These are phyloP conservation scores for Blastobotrys illinoisensis DNA, from an alignment of 1,139 yeast species.

Conservation along the genomic window DNA sequence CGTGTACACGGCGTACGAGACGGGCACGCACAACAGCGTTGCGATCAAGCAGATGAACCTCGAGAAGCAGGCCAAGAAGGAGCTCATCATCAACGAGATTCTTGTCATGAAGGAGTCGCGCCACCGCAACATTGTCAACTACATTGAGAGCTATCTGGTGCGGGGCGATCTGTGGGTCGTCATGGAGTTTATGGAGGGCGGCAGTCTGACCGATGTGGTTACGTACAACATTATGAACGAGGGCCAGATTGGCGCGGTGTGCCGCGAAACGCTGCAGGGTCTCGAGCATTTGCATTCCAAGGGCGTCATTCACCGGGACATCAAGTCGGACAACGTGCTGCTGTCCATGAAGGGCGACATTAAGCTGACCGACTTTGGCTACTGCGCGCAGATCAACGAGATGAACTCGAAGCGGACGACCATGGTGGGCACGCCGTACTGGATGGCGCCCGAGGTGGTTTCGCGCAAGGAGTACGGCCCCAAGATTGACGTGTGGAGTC, in stretches of 20 bases:
- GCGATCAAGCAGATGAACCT: conserved; percentile 97
- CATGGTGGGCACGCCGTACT: conserved; percentile 99
- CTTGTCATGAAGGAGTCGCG: conserved; percentile 91
- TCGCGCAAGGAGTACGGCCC: conserved; percentile 93
- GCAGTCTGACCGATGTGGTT: conserved; percentile 90
- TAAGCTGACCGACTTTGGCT: conserved; percentile 70
- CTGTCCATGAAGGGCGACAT: conserved; percentile 80
- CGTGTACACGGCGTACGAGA: conserved; percentile 83
- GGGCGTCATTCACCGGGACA: conserved; percentile 95
- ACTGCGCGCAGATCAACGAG: conserved; percentile 95
- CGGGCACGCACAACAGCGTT: conserved; percentile 56
- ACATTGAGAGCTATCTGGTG: conserved; percentile 72
- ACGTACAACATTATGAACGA: conserved; percentile 94
- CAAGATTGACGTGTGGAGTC: conserved; percentile 94
- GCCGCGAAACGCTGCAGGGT: conserved; percentile 85
- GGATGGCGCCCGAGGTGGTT: conserved; percentile 99
- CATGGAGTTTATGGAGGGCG: conserved; percentile 99
- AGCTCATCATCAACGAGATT: conserved; percentile 88
- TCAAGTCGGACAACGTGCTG: conserved; percentile 88
- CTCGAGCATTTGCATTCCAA: conserved; percentile 82
- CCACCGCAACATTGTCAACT: conserved; percentile 90
- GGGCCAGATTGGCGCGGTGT: conserved; percentile 95
- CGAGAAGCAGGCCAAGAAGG: conserved; percentile 90
- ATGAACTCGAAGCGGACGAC: conserved; percentile 82
- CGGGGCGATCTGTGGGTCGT: conserved; percentile 83